These are phyloP conservation scores for Penicillium brasilianum DNA, from an alignment of 2,329 filamentous ascomycete species.

Conservation along the genomic window DNA sequence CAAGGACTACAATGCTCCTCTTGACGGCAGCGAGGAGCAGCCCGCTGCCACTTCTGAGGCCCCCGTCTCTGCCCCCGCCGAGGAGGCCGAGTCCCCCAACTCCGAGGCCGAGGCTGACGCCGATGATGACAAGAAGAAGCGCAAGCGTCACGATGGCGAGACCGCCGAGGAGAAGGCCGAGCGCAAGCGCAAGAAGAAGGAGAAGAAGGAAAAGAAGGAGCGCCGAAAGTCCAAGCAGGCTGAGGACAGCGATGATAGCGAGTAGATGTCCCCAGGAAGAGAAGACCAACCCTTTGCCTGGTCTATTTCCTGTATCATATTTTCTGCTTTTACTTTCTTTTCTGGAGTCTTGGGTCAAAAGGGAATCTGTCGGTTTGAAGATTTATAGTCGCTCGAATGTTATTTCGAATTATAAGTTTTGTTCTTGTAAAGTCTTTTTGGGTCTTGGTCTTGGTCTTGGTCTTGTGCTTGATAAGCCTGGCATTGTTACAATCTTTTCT, in stretches of 20 bases:
- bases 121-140: constrained; percentile 59
- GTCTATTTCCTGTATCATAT: constrained; percentile 49
- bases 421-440: constrained; percentile 2
- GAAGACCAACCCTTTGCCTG: constrained; percentile 27
- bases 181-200: constrained; percentile 58
- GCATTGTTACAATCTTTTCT: no score
- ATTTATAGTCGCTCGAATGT: constrained; percentile 30
- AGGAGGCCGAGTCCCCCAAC: constrained; percentile 39
- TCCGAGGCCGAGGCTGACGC: constrained; percentile 49
- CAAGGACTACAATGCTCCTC: constrained; percentile 76
- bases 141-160: constrained; percentile 62
- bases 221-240: constrained; percentile 85
- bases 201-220: constrained; percentile 62
- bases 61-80: constrained; percentile 33
- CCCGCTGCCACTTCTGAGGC: constrained; percentile 51
- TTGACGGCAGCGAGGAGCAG: constrained; percentile 52
- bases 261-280: constrained; percentile 41
- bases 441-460: no score
- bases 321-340: constrained; percentile 34
- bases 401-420: constrained; percentile 1
- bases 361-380: constrained; percentile 38
- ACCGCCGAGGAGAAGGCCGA: constrained; percentile 54
- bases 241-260: constrained; percentile 66
- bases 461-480: no score
- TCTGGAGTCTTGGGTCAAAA: constrained; percentile 50